These are phyloP conservation scores for Allium fistulosum DNA, from an alignment of 106 monocot genomes.

Conservation along the genomic window DNA sequence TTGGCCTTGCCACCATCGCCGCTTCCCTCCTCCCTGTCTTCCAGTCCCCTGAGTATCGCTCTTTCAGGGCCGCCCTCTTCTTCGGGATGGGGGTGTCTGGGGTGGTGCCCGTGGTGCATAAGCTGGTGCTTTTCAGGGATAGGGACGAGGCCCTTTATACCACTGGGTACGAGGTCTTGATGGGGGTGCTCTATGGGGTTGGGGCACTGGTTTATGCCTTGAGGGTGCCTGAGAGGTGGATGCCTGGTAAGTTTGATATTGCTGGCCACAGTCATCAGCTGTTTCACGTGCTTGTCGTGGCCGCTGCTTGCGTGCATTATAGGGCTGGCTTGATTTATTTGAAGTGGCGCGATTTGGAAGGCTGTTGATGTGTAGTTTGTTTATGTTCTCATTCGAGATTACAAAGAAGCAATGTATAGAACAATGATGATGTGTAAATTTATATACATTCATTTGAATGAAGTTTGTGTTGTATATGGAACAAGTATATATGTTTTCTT, in stretches of 20 bases:
- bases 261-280: constrained; percentile 97
- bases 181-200: constrained; percentile 80
- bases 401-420: no score
- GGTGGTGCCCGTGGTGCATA: constrained; percentile 79
- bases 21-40: constrained; percentile 74
- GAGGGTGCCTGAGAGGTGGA: constrained; percentile 86
- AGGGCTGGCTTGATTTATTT: constrained; percentile 80
- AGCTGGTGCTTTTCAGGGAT: constrained; percentile 55
- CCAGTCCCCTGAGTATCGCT: constrained; percentile 65
- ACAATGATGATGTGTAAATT: no score
- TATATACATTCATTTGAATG: no score
- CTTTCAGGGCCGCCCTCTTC: constrained; percentile 66
- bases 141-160: constrained; percentile 79
- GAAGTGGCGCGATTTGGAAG: constrained; percentile 89
- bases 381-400: no score
- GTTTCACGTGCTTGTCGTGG: constrained; percentile 93
- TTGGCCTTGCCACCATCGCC: constrained; percentile 57
- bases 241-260: constrained; percentile 88
- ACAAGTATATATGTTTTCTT: no score
- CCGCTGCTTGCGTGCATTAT: constrained; percentile 80
- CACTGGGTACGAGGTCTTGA: constrained; percentile 73
- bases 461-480: neutral
- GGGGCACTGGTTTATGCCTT: constrained; percentile 88
- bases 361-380: constrained; percentile 17
- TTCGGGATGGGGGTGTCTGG: constrained; percentile 95